Base-by-base conservation (phyloP, 139 green algal species). In the Limnomonas spitsbergensis region DNA sequence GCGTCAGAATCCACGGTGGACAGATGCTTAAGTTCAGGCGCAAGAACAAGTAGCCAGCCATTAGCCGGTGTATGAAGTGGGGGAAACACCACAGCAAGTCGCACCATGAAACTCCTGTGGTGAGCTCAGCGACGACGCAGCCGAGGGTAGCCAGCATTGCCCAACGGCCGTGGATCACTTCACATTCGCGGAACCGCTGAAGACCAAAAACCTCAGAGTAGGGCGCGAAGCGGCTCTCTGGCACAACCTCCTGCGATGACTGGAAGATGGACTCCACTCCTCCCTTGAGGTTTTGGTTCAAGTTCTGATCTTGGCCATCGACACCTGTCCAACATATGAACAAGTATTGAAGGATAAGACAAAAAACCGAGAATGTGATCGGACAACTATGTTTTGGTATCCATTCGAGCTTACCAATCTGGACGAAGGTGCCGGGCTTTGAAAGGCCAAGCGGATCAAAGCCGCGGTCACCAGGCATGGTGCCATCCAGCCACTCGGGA, bases 111-210 rank as follows among this genome's bases (percentile, higher is more conserved):
- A 96, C 88, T 73, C 93, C 93, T 24, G 93, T 96, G 69, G 85
- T 81, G 53, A 78, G 83, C 88, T 98, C 94, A 39, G 84, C 90
- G 2, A 94, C 84, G 6, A 97, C 75, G 53, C 82, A 85, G 66
- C 94, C 94, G 80, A 97, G 85, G 73, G 80, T 84, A 38, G 89
- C 95, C n/a, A 98, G 91, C 95, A 98, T 98, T 35, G 93, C 93
- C 95, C 95, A 98, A 75, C 95, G 89, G 53, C 94, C 94, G 84
- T 98, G 93, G 80, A 98, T 95, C 3, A 98, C 75, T 92, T 98
- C 95, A 82, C 80, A 90, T 90, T 98, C 93, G 40, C 93, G 89
- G 96, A 99, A 99, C 36, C 96, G 87, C 78, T 93, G 83, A 72
- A 98, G 88, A 76, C 90, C 92, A 83, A 98, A 98, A 31, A 97